phyloP scores from a whole-genome alignment of 768 basidiomycete species.

The Tulasnella sp. region DNA sequence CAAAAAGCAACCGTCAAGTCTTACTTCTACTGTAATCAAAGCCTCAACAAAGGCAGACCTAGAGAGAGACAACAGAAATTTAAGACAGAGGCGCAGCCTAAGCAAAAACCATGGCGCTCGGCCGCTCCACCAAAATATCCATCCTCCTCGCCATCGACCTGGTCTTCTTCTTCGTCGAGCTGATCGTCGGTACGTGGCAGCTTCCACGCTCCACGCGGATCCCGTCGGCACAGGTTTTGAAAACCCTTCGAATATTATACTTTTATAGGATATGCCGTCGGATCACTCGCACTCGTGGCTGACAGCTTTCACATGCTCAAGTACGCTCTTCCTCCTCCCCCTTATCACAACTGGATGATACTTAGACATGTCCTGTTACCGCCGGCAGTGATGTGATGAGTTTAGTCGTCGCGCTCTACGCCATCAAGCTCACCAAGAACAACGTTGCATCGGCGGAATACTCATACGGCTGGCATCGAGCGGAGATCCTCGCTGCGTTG shows the following conservation, averaged over 20 bases:
- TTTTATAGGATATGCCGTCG: conserved; percentile 81
- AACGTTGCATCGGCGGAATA: conserved; percentile 63
- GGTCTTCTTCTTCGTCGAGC: conserved; percentile 80
- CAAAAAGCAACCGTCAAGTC: background rate
- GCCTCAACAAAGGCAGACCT: background rate
- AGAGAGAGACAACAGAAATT: background rate
- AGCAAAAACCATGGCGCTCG: conserved; percentile 38
- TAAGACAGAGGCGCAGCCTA: background rate
- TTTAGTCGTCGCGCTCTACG: conserved; percentile 89
- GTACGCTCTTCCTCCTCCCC: conserved; percentile 44
- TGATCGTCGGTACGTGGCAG: conserved; percentile 38
- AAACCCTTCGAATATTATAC: conserved; percentile 7
- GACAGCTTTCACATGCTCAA: conserved; percentile 99
- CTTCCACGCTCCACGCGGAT: background rate
- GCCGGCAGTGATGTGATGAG: conserved; percentile 89
- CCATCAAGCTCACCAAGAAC: conserved; percentile 75
- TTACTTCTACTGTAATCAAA: background rate
- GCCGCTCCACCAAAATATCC: conserved; percentile 69
- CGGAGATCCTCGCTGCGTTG: conserved; percentile 91
- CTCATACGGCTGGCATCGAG: conserved; percentile 99
- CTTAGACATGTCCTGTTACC: background rate
- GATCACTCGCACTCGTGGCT: conserved; percentile 90
- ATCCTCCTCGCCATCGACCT: conserved; percentile 80
- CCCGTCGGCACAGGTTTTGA: background rate
- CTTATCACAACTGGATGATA: background rate